phyloP scores from a whole-genome alignment of 495 filamentous ascomycete genomes.

The Daldinia bambusicola region DNA sequence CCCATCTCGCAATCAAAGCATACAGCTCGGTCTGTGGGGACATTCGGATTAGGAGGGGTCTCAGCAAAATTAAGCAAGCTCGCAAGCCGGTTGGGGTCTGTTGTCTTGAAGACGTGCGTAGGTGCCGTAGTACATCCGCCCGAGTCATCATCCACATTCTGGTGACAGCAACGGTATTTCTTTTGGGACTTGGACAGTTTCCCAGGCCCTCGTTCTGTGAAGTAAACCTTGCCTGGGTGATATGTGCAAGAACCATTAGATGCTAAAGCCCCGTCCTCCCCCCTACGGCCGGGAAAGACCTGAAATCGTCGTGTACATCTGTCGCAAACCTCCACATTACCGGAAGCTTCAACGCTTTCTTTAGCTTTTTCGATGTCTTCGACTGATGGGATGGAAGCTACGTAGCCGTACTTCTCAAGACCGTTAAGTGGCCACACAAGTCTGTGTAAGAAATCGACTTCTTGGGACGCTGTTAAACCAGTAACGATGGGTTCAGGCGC shows the following conservation, averaged over 20 bases:
- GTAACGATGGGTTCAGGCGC: constrained; percentile 67
- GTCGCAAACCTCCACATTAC: constrained; percentile 88
- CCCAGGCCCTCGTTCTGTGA: constrained; percentile 54
- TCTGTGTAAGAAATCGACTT: constrained; percentile 69
- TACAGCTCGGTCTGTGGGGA: constrained; percentile 62
- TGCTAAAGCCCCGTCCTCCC: constrained; percentile 81
- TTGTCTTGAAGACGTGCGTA: constrained; percentile 89
- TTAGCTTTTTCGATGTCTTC: constrained; percentile 63
- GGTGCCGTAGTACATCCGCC: constrained; percentile 74
- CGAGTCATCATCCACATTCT: constrained; percentile 69
- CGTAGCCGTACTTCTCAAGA: constrained; percentile 77
- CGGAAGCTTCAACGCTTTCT: constrained; percentile 69
- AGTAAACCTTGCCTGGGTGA: constrained; percentile 74
- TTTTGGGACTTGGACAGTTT: constrained; percentile 62
- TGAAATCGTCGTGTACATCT: constrained; percentile 88
- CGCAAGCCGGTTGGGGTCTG: constrained; percentile 77
- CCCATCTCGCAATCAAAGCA: constrained; percentile 98
- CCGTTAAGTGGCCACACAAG: constrained; percentile 68
- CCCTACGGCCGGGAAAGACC: constrained; percentile 86
- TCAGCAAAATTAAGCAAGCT: constrained; percentile 78
- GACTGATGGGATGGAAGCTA: constrained; percentile 69
- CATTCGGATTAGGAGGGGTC: constrained; percentile 71
- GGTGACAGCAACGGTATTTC: constrained; percentile 80
- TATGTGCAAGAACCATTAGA: constrained; percentile 79
- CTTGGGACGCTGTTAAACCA: constrained; percentile 71